phyloP scores from a whole-genome alignment of 306 rosid species.

The Chamaecrista fasciculata region DNA sequence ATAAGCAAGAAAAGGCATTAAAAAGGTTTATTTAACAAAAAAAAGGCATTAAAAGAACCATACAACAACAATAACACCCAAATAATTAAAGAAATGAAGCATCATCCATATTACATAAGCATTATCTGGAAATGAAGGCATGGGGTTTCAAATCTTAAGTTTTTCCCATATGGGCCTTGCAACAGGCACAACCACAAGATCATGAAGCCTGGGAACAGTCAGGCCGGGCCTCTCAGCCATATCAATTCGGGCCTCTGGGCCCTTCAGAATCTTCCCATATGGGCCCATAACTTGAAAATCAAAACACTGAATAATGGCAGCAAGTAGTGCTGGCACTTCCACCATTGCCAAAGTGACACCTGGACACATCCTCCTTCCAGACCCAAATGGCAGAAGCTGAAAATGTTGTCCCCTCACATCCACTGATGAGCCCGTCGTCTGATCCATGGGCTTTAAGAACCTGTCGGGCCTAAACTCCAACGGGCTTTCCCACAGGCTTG shows the following conservation, averaged over 20 bases:
- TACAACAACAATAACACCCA: no score
- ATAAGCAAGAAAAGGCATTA: no score
- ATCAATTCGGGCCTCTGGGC: background rate
- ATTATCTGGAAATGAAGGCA: no score
- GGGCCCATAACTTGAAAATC: slow-evolving; percentile 24
- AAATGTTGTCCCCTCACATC: slow-evolving; percentile 26
- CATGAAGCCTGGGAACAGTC: slow-evolving; percentile 22
- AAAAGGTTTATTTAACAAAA: no score
- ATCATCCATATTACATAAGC: no score
- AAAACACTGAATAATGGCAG: slow-evolving; percentile 38
- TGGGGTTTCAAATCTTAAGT: no score
- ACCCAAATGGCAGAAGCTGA: slow-evolving; percentile 34
- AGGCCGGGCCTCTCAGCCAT: slow-evolving; percentile 26
- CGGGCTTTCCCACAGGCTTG: slow-evolving; percentile 34
- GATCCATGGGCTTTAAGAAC: background rate
- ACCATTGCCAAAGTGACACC: slow-evolving; percentile 20
- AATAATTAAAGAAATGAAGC: no score
- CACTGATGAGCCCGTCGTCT: background rate
- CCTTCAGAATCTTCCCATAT: background rate
- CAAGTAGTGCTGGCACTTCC: slow-evolving; percentile 22
- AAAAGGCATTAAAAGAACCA: no score
- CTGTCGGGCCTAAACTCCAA: slow-evolving; percentile 28
- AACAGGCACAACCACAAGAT: slow-evolving; percentile 21
- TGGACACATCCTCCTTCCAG: slow-evolving; percentile 37
- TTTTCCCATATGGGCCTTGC: background rate